Base-by-base conservation (phyloP, 495 filamentous ascomycete species). In the Bryoglossum gracile region DNA sequence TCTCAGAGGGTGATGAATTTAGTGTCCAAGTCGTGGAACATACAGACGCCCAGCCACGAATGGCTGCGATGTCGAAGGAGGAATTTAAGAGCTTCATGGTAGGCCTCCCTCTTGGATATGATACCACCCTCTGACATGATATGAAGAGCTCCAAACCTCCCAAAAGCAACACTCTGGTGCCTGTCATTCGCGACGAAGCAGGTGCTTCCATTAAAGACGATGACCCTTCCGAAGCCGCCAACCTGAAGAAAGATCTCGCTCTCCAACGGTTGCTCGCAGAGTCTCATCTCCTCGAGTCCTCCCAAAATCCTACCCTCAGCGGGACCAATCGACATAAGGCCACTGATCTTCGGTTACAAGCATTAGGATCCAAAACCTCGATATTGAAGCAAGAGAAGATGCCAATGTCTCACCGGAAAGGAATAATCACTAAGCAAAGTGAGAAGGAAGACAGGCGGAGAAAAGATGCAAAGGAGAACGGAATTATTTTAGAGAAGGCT, bases 221-320 rank as follows among this genome's bases (percentile, higher is more conserved):
- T 40, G 70, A 73, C 32, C 58, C 63, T 10, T 64, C 67, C 2
- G 83, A 86, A 57, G 69, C 73, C 6, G 63, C 68, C 11, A 84
- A 87, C 51, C 70, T 96, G 2, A 91, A 91, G 66, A 92, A 96
- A 61, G 92, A 98, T 57, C 78, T 97, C 18, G 89, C 84, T 8
- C 76, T 98, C 16, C 90, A 96, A 58, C 79, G 89, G 13, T 77
- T 98, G 9, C 78, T 98, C 9, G 73, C 81, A 49, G 92, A 98
- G 71, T 96, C 91, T 1, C 91, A 96, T 66, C 82, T 98, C 28
- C 81, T 98, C 44, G 83, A 89, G 13, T 72, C 80, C 2, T 60
- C 71, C 4, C 70, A 70, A 8, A 74, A 76, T n/a, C 78, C 84
- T 36, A 70, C 77, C 4, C 73, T 76, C 1, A 75, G 76, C 0